Conservation (phyloP, 805 yeast genomes). For the Candida boidinii region DNA sequence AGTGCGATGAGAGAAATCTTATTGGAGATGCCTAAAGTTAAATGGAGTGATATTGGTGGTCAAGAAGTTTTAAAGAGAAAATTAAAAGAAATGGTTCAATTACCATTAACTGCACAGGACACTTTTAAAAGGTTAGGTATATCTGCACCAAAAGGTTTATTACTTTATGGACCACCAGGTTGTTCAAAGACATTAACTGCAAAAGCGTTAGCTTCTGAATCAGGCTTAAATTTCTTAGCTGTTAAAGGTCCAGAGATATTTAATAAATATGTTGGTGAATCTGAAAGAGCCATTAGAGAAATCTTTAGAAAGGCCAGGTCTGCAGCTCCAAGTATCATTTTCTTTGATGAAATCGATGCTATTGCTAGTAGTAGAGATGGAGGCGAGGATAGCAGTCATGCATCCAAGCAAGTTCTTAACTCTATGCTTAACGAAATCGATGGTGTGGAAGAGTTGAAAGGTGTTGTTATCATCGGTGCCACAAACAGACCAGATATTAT, state of each 20-base stretch:
- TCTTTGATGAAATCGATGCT: slow-evolving; percentile 97
- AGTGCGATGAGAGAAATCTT: slow-evolving; percentile 96
- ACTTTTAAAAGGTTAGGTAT: slow-evolving; percentile 75
- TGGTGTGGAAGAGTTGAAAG: slow-evolving; percentile 92
- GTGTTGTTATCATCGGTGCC: slow-evolving; percentile 92
- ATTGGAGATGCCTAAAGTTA: slow-evolving; percentile 87
- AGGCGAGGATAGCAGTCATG: slow-evolving; percentile 48
- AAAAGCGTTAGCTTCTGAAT: slow-evolving; percentile 90
- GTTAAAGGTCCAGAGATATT: slow-evolving; percentile 95
- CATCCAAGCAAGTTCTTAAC: slow-evolving; percentile 79
- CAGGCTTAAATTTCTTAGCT: slow-evolving; percentile 87
- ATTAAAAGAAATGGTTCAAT: slow-evolving; percentile 81
- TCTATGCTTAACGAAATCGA: slow-evolving; percentile 91
- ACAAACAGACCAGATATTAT: slow-evolving; percentile 92
- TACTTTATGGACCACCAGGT: slow-evolving; percentile 97
- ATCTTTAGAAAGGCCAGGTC: slow-evolving; percentile 90
- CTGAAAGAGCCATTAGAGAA: slow-evolving; percentile 89
- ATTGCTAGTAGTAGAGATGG: slow-evolving; percentile 65
- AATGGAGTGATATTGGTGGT: slow-evolving; percentile 95
- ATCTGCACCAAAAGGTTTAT: slow-evolving; percentile 84
- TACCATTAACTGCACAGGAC: slow-evolving; percentile 79
- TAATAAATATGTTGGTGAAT: slow-evolving; percentile 94
- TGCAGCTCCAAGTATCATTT: slow-evolving; percentile 87
- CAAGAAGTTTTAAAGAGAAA: slow-evolving; percentile 76
- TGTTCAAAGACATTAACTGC: slow-evolving; percentile 95